Base-by-base conservation (phyloP, 2,329 filamentous ascomycete species). In the Dactylellina sp. region DNA sequence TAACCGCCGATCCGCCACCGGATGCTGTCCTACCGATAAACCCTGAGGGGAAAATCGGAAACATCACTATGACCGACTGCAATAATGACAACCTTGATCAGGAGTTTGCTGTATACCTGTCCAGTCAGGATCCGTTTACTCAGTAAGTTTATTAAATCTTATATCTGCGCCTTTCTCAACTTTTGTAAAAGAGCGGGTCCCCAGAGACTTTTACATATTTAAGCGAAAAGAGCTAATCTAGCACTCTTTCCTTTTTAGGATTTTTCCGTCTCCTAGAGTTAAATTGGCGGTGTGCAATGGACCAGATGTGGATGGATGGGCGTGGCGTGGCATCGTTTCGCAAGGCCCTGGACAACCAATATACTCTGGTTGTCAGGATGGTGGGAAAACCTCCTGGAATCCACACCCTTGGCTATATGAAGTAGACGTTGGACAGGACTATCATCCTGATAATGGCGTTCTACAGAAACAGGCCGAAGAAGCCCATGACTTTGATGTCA, bases 401-500 rank as follows among this genome's bases (percentile, higher is more conserved):
- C 50, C 11, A 6, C 64, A 68, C 18, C 64, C 55, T 7, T 61
- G 64, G 64, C 37, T 68, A 28, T 68, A 53, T 20, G 11, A 44
- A 16, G 2, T 20, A 12, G n/a, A 39, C 1, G 1, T 18, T 1
- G 46, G 46, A 3, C 2, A 39, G 6, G n/a, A 18, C 16, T 53
- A 14, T 6, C 37, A n/a, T n/a, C 55, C 53, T 22, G 24, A 44
- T 52, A 20, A 49, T 7, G 4, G 6, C 1, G 52, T 4, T 18
- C 37, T 63, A 12, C 4, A 20, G 16, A 32, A 32, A 14, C 12
- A 44, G 39, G n/a, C 50, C 50, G 11, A 32, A 49, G 18, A 4
- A 35, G 32, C 32, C 32, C 32, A 12, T n/a, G n/a, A n/a, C n/a
- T n/a, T n/a, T n/a, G n/a, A n/a, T n/a, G n/a, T n/a, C n/a, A n/a